Evolutionary conservation across 306 rosid genomes (phyloP), one percentile per base, ranked within the genome.

Genomic region (Pterocarpus macrocarpus): DNA sequence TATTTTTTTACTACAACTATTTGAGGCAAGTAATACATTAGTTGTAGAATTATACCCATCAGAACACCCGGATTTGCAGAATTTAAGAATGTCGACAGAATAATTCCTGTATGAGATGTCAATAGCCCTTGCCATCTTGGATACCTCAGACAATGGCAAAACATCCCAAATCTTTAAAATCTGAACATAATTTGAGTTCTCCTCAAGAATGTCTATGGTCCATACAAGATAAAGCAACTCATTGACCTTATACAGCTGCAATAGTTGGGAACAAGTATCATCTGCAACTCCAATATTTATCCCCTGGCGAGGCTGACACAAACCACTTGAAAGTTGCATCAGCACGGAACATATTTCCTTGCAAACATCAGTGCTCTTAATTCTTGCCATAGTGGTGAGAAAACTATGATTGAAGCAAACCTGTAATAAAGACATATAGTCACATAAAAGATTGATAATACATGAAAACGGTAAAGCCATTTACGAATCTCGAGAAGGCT

Each of bases 111-210:
- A 81, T 38, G 80, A 57, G 39, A 45, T 28, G 55, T 83, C 79
- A 56, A 87, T 68, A 81, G 73, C 69, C 65, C 76, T 82, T 17
- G 79, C 78, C 70, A 81, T 33, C 34, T 47, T 75, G 35, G 75
- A 80, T 53, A 83, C 16, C 58, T 87, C 83, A 3, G 81, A 83
- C 52, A 74, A 64, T 39, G 80, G 73, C 77, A 81, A 57, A 41
- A 90, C 73, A 83, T 85, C 91, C 88, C 84, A 90, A 85, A 85
- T 76, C 82, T 61, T 86, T 79, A 90, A 58, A 70, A 85, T 65
- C 76, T 88, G 85, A 53, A 80, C 50, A 74, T 68, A 70, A 66
- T 81, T 9, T 39, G 85, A 85, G 34, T 73, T 71, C 78, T 85
- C 92, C 72, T 57, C 9, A 43, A 81, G 14, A 79, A 83, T 43